These are phyloP conservation scores for Megacollybia marginata DNA, from an alignment of 768 basidiomycete genomes.

Conservation along the genomic window DNA sequence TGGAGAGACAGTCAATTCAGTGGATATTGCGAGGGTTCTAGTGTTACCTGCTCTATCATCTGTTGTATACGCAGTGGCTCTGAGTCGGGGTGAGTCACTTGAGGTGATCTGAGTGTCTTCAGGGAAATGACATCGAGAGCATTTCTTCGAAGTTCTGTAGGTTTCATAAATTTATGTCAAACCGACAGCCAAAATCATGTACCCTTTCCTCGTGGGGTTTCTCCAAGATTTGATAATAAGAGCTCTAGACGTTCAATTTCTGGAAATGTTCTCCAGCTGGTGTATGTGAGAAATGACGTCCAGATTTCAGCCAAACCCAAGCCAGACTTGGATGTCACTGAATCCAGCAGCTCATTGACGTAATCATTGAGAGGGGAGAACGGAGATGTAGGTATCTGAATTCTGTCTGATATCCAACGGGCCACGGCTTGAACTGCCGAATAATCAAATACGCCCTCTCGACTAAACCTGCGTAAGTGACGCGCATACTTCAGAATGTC, in stretches of 20 bases:
- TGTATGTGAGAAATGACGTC: slow-evolving; percentile 32
- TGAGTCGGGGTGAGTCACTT: too few species aligned
- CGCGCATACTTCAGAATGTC: slow-evolving; percentile 29
- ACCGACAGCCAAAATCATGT: too few species aligned
- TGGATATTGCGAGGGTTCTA: too few species aligned
- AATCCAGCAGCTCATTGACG: slow-evolving; percentile 33
- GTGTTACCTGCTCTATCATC: background rate
- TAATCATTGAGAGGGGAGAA: slow-evolving; percentile 26
- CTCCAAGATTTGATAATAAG: too few species aligned
- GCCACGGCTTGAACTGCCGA: slow-evolving; percentile 57
- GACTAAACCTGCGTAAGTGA: slow-evolving; percentile 37
- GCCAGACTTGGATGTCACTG: slow-evolving; percentile 60
- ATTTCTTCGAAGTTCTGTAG: background rate
- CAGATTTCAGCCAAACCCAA: slow-evolving; percentile 69
- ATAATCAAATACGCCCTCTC: slow-evolving; percentile 45
- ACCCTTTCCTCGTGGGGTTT: too few species aligned
- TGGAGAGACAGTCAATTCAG: too few species aligned
- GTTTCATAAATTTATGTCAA: too few species aligned
- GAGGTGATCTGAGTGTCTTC: background rate
- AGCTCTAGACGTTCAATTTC: background rate
- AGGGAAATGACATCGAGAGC: background rate
- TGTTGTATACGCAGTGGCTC: background rate
- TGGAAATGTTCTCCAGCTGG: background rate
- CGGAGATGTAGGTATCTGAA: slow-evolving; percentile 18
- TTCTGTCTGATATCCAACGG: slow-evolving; percentile 41